A percentile compares a stretch with the other conserved stretches of the same genome.
phyloP scores from a whole-genome alignment of 352 stramenopile genomes.

The Discostella stelligera region DNA sequence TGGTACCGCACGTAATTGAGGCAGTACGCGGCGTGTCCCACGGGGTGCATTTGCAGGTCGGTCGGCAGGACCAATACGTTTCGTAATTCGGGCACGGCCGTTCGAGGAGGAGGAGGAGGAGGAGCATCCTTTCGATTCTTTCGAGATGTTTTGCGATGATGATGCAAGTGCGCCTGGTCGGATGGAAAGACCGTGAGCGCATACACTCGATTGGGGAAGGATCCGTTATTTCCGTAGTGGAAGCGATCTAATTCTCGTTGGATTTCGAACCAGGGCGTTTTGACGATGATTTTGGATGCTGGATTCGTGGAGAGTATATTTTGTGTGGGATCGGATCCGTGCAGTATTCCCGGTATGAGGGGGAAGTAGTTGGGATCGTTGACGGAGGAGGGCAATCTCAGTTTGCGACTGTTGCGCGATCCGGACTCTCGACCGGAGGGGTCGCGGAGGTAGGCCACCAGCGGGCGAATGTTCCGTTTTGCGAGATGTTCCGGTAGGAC shows the following conservation, averaged over 20 bases:
- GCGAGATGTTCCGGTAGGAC: slow-evolving; percentile 12
- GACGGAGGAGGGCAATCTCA: slow-evolving; percentile 23
- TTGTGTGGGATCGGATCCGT: slow-evolving; percentile 58
- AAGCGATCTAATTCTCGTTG: slow-evolving; percentile 73
- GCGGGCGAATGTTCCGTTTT: slow-evolving; percentile 44
- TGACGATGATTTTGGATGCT: slow-evolving; percentile 51
- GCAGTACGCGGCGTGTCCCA: slow-evolving; percentile 62
- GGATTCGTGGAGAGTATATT: slow-evolving; percentile 47
- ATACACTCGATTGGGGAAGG: slow-evolving; percentile 68
- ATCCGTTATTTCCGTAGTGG: slow-evolving; percentile 24
- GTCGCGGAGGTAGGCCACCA: slow-evolving; percentile 43
- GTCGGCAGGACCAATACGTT: slow-evolving; percentile 59
- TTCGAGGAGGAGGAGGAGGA: not conserved
- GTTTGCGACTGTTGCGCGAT: slow-evolving; percentile 20
- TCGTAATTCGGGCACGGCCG: slow-evolving; percentile 5
- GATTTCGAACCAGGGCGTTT: slow-evolving; percentile 69
- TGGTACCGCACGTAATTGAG: slow-evolving; percentile 93
- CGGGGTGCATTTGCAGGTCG: slow-evolving; percentile 68
- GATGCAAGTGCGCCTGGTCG: slow-evolving; percentile 48
- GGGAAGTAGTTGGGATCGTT: slow-evolving; percentile 24
- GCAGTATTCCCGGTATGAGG: slow-evolving; percentile 71
- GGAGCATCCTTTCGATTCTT: no score
- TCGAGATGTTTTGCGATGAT: slow-evolving; percentile 18
- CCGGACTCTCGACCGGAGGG: slow-evolving; percentile 32
- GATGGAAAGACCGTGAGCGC: slow-evolving; percentile 65